Evolutionary conservation across 225 moss, liverwort and hornwort species (phyloP).

Genomic region (Bryum argenteum): DNA sequence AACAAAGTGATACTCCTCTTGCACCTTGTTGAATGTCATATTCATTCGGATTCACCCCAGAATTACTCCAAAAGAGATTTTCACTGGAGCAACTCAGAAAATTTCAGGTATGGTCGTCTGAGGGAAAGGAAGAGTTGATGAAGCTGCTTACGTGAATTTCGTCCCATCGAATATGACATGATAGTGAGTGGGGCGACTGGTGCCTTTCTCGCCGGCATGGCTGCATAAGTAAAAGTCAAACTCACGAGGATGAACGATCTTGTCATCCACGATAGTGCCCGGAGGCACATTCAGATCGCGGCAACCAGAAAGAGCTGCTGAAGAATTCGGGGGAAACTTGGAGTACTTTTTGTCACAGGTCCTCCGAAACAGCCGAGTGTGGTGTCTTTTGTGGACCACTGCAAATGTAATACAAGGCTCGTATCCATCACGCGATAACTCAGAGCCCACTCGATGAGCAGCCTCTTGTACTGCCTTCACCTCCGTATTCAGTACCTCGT

Average conservation of each 20-base stretch:
- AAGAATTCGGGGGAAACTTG: slow-evolving; percentile 19
- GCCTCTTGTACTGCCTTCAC: slow-evolving; percentile 44
- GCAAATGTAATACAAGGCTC: slow-evolving; percentile 40
- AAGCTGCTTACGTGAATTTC: slow-evolving; percentile 46
- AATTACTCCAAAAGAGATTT: background rate
- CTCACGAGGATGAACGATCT: slow-evolving; percentile 46
- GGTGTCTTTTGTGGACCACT: slow-evolving; percentile 51
- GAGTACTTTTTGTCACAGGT: slow-evolving; percentile 36
- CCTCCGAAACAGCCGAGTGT: slow-evolving; percentile 49
- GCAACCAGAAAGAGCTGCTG: slow-evolving; percentile 28
- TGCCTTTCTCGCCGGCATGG: slow-evolving; percentile 52
- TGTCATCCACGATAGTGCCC: slow-evolving; percentile 48
- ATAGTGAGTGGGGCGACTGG: slow-evolving; percentile 51
- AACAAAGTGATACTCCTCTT: background rate
- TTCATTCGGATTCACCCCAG: too few species aligned
- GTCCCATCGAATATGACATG: slow-evolving; percentile 44
- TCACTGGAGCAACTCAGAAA: background rate
- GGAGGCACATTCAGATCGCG: slow-evolving; percentile 43
- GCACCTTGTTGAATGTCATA: too few species aligned
- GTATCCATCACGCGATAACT: slow-evolving; percentile 12
- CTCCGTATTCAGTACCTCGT: slow-evolving; percentile 38
- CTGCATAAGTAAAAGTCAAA: slow-evolving; percentile 62
- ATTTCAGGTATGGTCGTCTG: background rate
- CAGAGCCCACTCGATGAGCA: slow-evolving; percentile 2
- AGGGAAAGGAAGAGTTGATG: background rate